Evolutionary conservation across 768 basidiomycete species (phyloP).

Genomic region (Suillus luteus): DNA sequence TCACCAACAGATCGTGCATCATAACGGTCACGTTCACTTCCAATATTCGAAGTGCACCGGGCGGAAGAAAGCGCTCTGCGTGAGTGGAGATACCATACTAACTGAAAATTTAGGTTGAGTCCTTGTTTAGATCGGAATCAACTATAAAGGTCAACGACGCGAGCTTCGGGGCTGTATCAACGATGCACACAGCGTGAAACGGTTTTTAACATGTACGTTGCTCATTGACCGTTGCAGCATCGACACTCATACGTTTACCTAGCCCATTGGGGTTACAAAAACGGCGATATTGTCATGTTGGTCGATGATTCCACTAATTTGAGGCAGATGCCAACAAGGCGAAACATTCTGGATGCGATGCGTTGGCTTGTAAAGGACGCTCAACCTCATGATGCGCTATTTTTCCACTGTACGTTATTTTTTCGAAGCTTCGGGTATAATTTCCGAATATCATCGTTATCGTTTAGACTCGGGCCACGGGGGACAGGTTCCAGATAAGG

Average conservation of each 20-base stretch:
- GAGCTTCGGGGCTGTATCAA: constrained; percentile 80
- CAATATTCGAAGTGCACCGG: constrained; percentile 54
- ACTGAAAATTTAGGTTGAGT: background rate
- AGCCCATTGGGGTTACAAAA: constrained; percentile 49
- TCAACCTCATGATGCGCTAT: constrained; percentile 67
- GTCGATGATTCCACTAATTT: constrained; percentile 47
- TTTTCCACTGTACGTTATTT: constrained; percentile 65
- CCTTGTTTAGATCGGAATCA: constrained; percentile 68
- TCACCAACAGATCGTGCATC: constrained; percentile 11
- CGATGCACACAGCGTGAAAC: constrained; percentile 69
- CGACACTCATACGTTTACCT: background rate
- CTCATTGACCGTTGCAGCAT: background rate
- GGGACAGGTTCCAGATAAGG: constrained; percentile 79
- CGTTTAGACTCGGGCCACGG: constrained; percentile 89
- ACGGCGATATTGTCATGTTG: constrained; percentile 59
- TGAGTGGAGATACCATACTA: constrained; percentile 22
- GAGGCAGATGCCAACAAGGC: constrained; percentile 49
- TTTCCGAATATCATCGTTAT: background rate
- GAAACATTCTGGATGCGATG: constrained; percentile 61
- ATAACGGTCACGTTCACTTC: constrained; percentile 30
- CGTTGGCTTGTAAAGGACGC: constrained; percentile 72
- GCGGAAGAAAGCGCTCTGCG: constrained; percentile 51
- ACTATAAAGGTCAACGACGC: constrained; percentile 65
- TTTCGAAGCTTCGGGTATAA: background rate
- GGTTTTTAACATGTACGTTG: constrained; percentile 63